Base-by-base conservation (phyloP, 139 green algal species). In the Chlorella sp. region DNA sequence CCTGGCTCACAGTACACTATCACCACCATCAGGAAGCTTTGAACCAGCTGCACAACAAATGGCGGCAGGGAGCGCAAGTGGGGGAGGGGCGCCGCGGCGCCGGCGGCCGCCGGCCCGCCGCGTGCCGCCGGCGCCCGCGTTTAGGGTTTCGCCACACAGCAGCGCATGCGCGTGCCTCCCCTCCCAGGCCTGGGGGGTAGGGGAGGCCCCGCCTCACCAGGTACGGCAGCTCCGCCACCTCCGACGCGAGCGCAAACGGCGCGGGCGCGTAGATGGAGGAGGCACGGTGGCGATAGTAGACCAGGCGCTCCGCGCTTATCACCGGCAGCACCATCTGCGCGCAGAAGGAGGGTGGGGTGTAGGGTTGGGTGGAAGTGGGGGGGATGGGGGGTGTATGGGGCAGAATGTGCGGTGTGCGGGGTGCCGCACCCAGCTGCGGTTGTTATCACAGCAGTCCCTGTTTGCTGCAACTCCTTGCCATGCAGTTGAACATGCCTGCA, bases 141-240 rank as follows among this genome's bases (percentile, higher is more conserved):
- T 27, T 17, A 55, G 14, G 46, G 46, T 27, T 17, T 27, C 46
- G 14, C 46, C 46, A 27, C 46, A 55, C 46, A 55, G 14, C 14
- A 14, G 46, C 46, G 17, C 46, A 55, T 17, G 17, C 56, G 23
- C 23, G 23, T 33, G 23, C 56, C 56, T 11, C 15, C 56, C 19
- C 56, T 63, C 56, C 29, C 56, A 21, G 33, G 21, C 56, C 56
- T 38, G 41, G 78, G 74, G 55, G 66, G 55, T 29, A 82, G 43
- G 50, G 33, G 59, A 82, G 29, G 41, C 69, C 43, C 43, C 78
- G 77, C 8, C n/a, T 61, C 29, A 48, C 40, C 19, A 82, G 27
- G 51, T 82, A 82, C 4, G 76, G 76, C 56, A 82, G 33, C 68
- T 82, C 77, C 9, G 70, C 73, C 8, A 84, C 35, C 8, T 31